phyloP scores from a whole-genome alignment of 768 basidiomycete genomes.

The Hypholoma sublateritium region DNA sequence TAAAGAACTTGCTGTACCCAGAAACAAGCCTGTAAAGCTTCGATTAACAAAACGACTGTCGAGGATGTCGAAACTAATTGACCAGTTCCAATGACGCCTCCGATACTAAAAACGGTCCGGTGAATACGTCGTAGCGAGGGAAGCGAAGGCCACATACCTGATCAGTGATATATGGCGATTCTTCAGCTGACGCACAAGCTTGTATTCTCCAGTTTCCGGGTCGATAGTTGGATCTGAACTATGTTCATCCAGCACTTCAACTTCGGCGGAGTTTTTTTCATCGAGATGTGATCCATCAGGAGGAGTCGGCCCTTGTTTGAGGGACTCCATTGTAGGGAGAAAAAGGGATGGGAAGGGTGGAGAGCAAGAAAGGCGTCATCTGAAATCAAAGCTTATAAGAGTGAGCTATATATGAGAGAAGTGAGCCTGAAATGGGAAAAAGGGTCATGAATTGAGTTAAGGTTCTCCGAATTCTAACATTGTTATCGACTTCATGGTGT shows the following conservation, averaged over 20 bases:
- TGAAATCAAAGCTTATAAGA: no score
- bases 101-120: slow-evolving; percentile 41
- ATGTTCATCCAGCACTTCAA: not conserved
- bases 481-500: no score
- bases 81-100: slow-evolving; percentile 62
- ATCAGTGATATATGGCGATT: slow-evolving; percentile 85
- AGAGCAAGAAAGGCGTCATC: not conserved
- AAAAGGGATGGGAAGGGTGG: not conserved
- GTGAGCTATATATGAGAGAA: no score
- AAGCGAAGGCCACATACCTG: slow-evolving; percentile 36
- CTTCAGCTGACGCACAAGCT: slow-evolving; percentile 62
- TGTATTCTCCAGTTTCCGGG: slow-evolving; percentile 12
- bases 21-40: slow-evolving; percentile 51
- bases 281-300: not conserved
- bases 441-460: no score
- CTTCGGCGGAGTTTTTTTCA: not conserved
- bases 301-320: not conserved
- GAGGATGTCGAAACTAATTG: slow-evolving; percentile 17
- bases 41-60: not conserved
- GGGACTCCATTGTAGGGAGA: not conserved
- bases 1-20: slow-evolving; percentile 57
- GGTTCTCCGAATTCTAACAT: no score
- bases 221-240: not conserved
- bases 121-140: not conserved
- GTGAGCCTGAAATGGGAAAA: no score